A percentile compares a stretch with the other conserved stretches of the same genome.
Conservation (phyloP, 495 filamentous ascomycete genomes). For the Aspergillus leporis region DNA sequence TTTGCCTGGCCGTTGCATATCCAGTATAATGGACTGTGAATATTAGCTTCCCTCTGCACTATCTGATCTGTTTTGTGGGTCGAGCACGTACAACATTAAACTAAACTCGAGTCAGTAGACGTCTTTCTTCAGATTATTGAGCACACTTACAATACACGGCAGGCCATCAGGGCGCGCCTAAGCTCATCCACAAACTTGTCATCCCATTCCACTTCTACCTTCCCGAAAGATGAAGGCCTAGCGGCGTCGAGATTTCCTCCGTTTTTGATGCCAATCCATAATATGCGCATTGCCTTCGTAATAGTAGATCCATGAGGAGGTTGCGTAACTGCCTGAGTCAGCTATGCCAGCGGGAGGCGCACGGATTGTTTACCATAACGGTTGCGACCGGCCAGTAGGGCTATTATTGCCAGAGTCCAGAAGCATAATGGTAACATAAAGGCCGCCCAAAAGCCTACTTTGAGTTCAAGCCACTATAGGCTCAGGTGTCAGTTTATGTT, state of each 20-base stretch:
- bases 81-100: neutral
- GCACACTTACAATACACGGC: conserved; percentile 43
- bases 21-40: conserved; percentile 54
- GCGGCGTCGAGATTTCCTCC: conserved; percentile 22
- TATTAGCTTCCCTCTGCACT: neutral
- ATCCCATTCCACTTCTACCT: conserved; percentile 51
- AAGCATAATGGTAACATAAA: conserved; percentile 44
- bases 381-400: neutral
- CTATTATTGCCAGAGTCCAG: conserved; percentile 10
- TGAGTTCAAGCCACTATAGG: conserved; percentile 24
- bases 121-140: conserved; percentile 18
- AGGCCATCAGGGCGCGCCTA: conserved; percentile 58
- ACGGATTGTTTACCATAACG: neutral
- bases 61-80: neutral
- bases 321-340: conserved; percentile 28
- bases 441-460: conserved; percentile 60
- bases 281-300: conserved; percentile 35
- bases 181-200: conserved; percentile 67
- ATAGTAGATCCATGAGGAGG: conserved; percentile 42
- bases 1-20: conserved; percentile 46
- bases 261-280: conserved; percentile 15
- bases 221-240: conserved; percentile 4
- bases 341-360: neutral
- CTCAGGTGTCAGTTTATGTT: neutral
- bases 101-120: neutral